Evolutionary conservation across 306 rosid genomes (phyloP).

Genomic region (Medicago arabica): DNA sequence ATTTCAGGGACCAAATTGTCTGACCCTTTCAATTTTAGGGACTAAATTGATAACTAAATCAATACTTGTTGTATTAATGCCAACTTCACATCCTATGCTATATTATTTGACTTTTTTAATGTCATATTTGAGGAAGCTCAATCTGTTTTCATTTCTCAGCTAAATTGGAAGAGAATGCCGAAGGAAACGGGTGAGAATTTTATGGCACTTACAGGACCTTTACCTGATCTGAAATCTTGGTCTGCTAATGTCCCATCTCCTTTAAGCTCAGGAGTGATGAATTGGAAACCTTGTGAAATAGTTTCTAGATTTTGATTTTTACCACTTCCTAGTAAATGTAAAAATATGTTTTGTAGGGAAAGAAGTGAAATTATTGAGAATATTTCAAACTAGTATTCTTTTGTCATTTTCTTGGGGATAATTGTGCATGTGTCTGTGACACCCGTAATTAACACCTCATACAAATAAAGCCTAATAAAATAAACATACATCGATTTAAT

Average conservation of each 20-base stretch:
- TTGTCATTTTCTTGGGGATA: slow-evolving; percentile 23
- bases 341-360: neutral
- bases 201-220: slow-evolving; percentile 85
- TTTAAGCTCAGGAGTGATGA: slow-evolving; percentile 59
- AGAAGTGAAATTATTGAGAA: neutral
- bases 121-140: slow-evolving; percentile 32
- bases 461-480: neutral
- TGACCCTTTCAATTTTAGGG: neutral
- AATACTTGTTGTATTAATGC: too few relatives aligned
- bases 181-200: slow-evolving; percentile 68
- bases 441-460: neutral
- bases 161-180: slow-evolving; percentile 83
- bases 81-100: too few relatives aligned
- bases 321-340: neutral
- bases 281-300: slow-evolving; percentile 64
- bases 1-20: neutral
- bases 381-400: neutral
- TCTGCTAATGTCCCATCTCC: slow-evolving; percentile 69
- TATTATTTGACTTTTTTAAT: neutral
- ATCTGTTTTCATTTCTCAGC: slow-evolving; percentile 56
- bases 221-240: slow-evolving; percentile 78
- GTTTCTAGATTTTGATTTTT: slow-evolving; percentile 15
- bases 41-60: neutral
- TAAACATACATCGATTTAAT: neutral
- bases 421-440: neutral